A percentile compares a stretch with the other conserved stretches of the same genome.
phyloP scores from a whole-genome alignment of 352 stramenopile genomes.

The Globisporangium ultimum region DNA sequence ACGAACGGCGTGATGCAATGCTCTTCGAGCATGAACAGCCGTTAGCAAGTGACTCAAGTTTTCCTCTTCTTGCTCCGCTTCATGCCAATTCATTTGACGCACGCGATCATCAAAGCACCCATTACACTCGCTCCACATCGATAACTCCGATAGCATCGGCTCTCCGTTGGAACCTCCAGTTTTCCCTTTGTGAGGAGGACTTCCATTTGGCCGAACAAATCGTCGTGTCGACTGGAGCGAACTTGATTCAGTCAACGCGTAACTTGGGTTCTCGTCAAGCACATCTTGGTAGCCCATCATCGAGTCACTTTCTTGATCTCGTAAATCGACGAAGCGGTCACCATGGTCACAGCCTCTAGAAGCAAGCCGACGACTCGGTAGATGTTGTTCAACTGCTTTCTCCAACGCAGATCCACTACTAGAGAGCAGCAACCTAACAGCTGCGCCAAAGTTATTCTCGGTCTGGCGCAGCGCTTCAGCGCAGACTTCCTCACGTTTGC shows the following conservation, averaged over 20 bases:
- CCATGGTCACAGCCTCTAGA: neutral
- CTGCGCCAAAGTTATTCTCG: slow-evolving; percentile 43
- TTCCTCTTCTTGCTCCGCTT: slow-evolving; percentile 67
- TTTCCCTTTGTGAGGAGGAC: slow-evolving; percentile 50
- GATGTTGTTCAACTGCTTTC: slow-evolving; percentile 2
- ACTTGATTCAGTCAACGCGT: slow-evolving; percentile 63
- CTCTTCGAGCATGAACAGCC: slow-evolving; percentile 58
- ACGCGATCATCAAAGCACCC: slow-evolving; percentile 57
- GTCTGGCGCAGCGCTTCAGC: slow-evolving; percentile 52
- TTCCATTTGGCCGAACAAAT: slow-evolving; percentile 23
- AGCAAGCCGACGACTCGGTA: neutral
- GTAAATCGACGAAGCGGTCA: slow-evolving; percentile 4
- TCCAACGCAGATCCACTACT: slow-evolving; percentile 29
- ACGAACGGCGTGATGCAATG: slow-evolving; percentile 65
- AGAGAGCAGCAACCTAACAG: slow-evolving; percentile 62
- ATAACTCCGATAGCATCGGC: slow-evolving; percentile 30
- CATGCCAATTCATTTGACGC: slow-evolving; percentile 49
- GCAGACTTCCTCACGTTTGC: slow-evolving; percentile 45
- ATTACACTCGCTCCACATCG: slow-evolving; percentile 72
- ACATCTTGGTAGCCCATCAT: slow-evolving; percentile 61
- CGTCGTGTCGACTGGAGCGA: slow-evolving; percentile 19
- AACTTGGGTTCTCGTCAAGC: slow-evolving; percentile 79
- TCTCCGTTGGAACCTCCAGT: slow-evolving; percentile 21
- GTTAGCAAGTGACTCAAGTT: slow-evolving; percentile 55
- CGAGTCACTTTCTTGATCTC: slow-evolving; percentile 6